These are phyloP conservation scores for Haplographium delicatum DNA, from an alignment of 495 filamentous ascomycete species.

Conservation along the genomic window DNA sequence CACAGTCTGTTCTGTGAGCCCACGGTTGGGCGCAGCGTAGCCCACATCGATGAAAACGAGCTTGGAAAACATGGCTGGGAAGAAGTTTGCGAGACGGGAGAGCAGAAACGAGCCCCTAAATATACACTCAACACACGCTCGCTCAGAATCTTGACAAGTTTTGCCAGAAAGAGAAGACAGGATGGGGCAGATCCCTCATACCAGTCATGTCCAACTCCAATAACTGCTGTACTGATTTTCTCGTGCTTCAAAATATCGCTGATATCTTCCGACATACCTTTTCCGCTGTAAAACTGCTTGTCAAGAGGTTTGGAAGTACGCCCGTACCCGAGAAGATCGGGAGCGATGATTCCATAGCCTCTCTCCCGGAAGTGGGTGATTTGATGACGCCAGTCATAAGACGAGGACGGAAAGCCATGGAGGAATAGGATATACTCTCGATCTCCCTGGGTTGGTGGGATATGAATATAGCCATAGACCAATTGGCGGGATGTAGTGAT, in stretches of 20 bases:
- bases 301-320: conserved; percentile 35
- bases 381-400: conserved; percentile 38
- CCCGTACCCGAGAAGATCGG: conserved; percentile 44
- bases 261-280: conserved; percentile 32
- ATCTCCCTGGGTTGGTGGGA: conserved; percentile 19
- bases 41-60: conserved; percentile 25
- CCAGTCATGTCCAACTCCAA: conserved; percentile 30
- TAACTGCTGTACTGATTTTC: conserved; percentile 19
- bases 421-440: conserved; percentile 33
- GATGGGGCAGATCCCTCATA: not conserved
- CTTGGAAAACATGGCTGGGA: conserved; percentile 11
- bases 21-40: conserved; percentile 1
- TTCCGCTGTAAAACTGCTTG: conserved; percentile 28
- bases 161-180: not conserved
- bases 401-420: conserved; percentile 36
- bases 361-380: conserved; percentile 26
- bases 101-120: conserved; percentile 19
- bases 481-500: conserved; percentile 20
- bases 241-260: conserved; percentile 25
- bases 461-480: conserved; percentile 31
- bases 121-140: too few relatives aligned
- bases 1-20: not conserved
- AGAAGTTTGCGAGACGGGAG: conserved; percentile 15
- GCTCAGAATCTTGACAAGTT: too few relatives aligned
- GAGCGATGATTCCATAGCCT: conserved; percentile 40